A percentile compares a stretch with the other conserved stretches of the same genome.
Conservation (phyloP, 108 stramenopile species). For the Seminavis robusta region DNA sequence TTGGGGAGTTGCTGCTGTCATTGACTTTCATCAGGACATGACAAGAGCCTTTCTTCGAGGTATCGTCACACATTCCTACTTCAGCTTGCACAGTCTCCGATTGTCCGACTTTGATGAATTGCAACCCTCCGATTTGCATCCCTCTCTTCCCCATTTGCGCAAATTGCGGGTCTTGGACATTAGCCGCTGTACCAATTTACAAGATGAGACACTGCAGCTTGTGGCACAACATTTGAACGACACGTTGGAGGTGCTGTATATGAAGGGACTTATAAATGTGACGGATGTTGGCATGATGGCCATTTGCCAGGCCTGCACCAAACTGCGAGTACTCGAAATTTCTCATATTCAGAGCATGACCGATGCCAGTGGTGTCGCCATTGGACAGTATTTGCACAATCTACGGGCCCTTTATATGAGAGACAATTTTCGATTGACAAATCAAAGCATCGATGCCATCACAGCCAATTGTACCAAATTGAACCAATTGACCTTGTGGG, state of each 20-base stretch:
- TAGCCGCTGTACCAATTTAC: slow-evolving; percentile 41
- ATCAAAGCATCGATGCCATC: slow-evolving; percentile 47
- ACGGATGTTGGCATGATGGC: slow-evolving; percentile 47
- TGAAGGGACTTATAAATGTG: slow-evolving; percentile 44
- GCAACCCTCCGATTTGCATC: slow-evolving; percentile 38
- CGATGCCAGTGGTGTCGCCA: slow-evolving; percentile 41
- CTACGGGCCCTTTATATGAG: slow-evolving; percentile 55
- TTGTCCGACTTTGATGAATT: slow-evolving; percentile 46
- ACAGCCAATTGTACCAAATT: slow-evolving; percentile 44
- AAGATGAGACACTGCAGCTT: slow-evolving; percentile 48
- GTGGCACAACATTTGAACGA: slow-evolving; percentile 27
- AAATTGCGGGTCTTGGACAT: slow-evolving; percentile 51
- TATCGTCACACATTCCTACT: slow-evolving; percentile 39
- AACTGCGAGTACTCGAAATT: slow-evolving; percentile 53
- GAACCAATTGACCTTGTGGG: slow-evolving; percentile 61
- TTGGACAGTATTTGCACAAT: slow-evolving; percentile 39
- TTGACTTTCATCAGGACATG: too few relatives aligned
- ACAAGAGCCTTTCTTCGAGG: slow-evolving; percentile 33
- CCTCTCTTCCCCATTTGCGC: slow-evolving; percentile 41
- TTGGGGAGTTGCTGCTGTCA: slow-evolving; percentile 39
- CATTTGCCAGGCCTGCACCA: slow-evolving; percentile 33
- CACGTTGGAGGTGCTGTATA: slow-evolving; percentile 54
- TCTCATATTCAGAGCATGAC: slow-evolving; percentile 45
- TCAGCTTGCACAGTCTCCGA: slow-evolving; percentile 44
- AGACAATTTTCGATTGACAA: slow-evolving; percentile 61